These are phyloP conservation scores for Trypanosoma lewisi DNA, from an alignment of 208 protist genomes.

Conservation along the genomic window DNA sequence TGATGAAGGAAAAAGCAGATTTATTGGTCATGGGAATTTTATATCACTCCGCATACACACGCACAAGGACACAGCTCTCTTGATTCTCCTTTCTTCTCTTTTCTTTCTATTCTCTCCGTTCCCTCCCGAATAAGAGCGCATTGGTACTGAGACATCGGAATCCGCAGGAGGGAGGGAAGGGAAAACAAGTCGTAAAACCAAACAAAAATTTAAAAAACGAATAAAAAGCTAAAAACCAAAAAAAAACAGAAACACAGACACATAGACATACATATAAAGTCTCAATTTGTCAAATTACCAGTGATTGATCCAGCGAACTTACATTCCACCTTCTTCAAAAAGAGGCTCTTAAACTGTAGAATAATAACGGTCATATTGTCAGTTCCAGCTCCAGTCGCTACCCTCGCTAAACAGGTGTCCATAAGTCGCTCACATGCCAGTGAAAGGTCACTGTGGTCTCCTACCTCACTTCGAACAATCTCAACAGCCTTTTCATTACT, in stretches of 20 bases:
- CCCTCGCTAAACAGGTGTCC: slow-evolving; percentile 71
- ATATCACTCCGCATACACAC: no score
- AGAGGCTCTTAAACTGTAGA: slow-evolving; percentile 87
- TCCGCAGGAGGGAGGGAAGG: background rate
- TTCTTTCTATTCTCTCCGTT: background rate
- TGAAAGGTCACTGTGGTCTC: slow-evolving; percentile 79
- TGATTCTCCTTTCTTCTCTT: no score
- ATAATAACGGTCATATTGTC: slow-evolving; percentile 93
- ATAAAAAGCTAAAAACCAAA: background rate
- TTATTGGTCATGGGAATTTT: no score
- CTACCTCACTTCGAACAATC: slow-evolving; percentile 86
- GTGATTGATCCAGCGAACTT: slow-evolving; percentile 31
- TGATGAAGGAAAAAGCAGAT: no score
- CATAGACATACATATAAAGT: slow-evolving; percentile 3
- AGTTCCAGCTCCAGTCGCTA: slow-evolving; percentile 67
- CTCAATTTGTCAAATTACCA: slow-evolving; percentile 7
- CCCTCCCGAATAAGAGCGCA: background rate
- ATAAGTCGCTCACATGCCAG: slow-evolving; percentile 85
- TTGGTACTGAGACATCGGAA: background rate
- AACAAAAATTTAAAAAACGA: no score
- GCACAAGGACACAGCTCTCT: no score
- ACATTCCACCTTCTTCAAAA: slow-evolving; percentile 75
- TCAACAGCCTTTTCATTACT: slow-evolving; percentile 86
- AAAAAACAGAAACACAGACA: background rate
- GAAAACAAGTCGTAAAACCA: no score